Evolutionary conservation across 441 rosid genomes (phyloP).

Genomic region (Metrosideros polymorpha): DNA sequence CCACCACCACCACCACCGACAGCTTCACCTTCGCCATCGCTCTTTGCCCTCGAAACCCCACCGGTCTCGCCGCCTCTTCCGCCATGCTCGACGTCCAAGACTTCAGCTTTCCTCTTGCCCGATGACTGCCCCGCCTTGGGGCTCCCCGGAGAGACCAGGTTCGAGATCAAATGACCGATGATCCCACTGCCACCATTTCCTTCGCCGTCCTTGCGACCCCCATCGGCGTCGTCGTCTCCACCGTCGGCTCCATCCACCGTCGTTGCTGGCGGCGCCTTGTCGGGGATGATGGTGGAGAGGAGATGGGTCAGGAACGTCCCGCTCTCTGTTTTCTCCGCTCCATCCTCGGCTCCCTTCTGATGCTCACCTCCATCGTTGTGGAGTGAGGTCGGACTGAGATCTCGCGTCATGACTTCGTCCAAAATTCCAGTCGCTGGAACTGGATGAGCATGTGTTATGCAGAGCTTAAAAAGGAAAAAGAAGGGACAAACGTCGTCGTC

Average conservation of each 20-base stretch:
- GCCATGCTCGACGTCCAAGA: not conserved
- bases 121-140: not conserved
- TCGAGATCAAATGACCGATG: not conserved
- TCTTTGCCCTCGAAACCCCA: not conserved
- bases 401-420: not conserved
- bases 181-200: not conserved
- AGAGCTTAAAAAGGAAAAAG: not conserved
- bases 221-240: not conserved
- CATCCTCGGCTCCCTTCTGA: not conserved
- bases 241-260: not conserved
- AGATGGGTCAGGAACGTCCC: slow-evolving; percentile 25
- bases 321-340: slow-evolving; percentile 10
- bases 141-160: not conserved
- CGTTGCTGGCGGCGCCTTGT: not conserved
- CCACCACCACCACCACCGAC: not conserved
- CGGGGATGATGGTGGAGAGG: slow-evolving; percentile 13
- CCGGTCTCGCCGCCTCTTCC: not conserved
- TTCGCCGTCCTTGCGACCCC: not conserved
- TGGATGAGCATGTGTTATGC: not conserved
- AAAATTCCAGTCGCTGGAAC: not conserved
- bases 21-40: not conserved
- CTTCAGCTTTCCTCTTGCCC: slow-evolving; percentile 1
- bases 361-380: not conserved
- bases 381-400: not conserved
- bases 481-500: slow-evolving; percentile 6